Evolutionary conservation across 2,329 filamentous ascomycete species (phyloP).

Genomic region (Fusarium sp.): DNA sequence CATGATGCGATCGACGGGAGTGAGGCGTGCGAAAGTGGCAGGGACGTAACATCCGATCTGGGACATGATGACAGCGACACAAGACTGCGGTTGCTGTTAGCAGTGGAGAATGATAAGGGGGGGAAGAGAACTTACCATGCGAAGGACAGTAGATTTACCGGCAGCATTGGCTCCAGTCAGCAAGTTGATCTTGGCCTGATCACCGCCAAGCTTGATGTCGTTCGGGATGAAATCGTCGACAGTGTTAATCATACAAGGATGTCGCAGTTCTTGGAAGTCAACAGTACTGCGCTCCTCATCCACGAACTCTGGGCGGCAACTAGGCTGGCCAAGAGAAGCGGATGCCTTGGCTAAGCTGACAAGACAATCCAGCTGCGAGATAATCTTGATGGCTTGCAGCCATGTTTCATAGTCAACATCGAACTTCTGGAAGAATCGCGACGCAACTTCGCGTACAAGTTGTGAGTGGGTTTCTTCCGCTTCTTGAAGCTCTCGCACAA

Average conservation of each 20-base stretch:
- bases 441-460: slow-evolving; percentile 85
- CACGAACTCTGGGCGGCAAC: slow-evolving; percentile 88
- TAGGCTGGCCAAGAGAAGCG: slow-evolving; percentile 81
- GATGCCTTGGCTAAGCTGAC: slow-evolving; percentile 94
- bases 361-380: slow-evolving; percentile 93
- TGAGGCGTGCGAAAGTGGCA: slow-evolving; percentile 81
- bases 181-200: slow-evolving; percentile 83
- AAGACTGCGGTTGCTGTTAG: slow-evolving; percentile 69
- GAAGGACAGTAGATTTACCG: slow-evolving; percentile 93
- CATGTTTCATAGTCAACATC: slow-evolving; percentile 87
- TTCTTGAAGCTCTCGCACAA: slow-evolving; percentile 91
- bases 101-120: not conserved
- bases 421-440: slow-evolving; percentile 86
- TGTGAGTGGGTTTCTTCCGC: slow-evolving; percentile 94
- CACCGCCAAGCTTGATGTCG: slow-evolving; percentile 86
- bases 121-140: slow-evolving; percentile 75
- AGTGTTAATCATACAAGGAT: slow-evolving; percentile 91
- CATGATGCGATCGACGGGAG: slow-evolving; percentile 97
- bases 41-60: slow-evolving; percentile 96
- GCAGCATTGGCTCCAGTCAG: slow-evolving; percentile 97
- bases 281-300: slow-evolving; percentile 85
- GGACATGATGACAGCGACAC: slow-evolving; percentile 95
- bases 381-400: slow-evolving; percentile 88
- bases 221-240: slow-evolving; percentile 97
- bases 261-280: slow-evolving; percentile 91